phyloP scores from a whole-genome alignment of 805 yeast genomes.

The Yarrowia keelungensis region DNA sequence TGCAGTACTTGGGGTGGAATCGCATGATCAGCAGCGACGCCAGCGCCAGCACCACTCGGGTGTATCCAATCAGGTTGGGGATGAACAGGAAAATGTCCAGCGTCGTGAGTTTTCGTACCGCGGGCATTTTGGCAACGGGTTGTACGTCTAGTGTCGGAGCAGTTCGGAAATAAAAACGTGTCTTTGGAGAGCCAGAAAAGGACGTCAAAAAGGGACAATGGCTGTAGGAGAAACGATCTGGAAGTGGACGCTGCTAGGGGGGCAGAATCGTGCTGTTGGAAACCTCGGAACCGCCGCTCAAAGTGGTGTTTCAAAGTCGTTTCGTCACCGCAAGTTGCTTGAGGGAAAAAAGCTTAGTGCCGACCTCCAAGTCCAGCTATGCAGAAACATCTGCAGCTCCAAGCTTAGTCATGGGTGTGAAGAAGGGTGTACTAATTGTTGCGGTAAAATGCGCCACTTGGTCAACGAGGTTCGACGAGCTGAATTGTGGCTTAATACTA shows the following conservation, averaged over 20 bases:
- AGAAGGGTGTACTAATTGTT: no score
- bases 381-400: not conserved
- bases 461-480: no score
- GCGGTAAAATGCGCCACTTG: no score
- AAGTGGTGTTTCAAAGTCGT: not conserved
- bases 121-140: slow-evolving; percentile 4
- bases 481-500: no score
- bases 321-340: slow-evolving; percentile 27
- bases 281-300: not conserved
- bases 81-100: slow-evolving; percentile 74
- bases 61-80: slow-evolving; percentile 91
- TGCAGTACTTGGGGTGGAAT: slow-evolving; percentile 79
- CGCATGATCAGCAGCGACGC: slow-evolving; percentile 83
- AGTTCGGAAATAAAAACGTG: slow-evolving; percentile 1
- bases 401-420: slow-evolving; percentile 18
- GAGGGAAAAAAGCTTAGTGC: slow-evolving; percentile 38
- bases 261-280: no score
- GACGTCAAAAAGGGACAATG: no score
- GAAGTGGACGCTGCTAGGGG: no score
- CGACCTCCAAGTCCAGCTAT: not conserved
- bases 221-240: no score
- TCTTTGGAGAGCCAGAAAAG: not conserved
- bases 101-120: slow-evolving; percentile 50
- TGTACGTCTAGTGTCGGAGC: not conserved
- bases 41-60: slow-evolving; percentile 81